Percentiles rank a stretch among this genome's conserved stretches.
These are phyloP conservation scores for Niebla homalea DNA, from an alignment of 495 filamentous ascomycete species.

Conservation along the genomic window DNA sequence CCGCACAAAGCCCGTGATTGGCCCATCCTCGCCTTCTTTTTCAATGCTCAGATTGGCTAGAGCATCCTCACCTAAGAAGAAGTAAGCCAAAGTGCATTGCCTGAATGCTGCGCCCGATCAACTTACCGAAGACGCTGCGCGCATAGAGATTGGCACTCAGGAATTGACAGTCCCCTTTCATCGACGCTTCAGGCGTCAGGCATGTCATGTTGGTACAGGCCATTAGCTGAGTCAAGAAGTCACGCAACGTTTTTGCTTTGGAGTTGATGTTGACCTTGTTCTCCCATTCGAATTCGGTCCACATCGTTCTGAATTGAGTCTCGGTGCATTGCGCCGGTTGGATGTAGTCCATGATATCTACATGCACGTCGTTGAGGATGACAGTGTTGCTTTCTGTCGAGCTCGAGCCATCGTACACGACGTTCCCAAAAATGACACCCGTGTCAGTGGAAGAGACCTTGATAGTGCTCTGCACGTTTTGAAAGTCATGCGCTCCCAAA, in stretches of 20 bases:
- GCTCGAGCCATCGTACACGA: constrained; percentile 92
- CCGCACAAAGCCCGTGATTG: constrained; percentile 95
- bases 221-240: constrained; percentile 92
- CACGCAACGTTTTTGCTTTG: constrained; percentile 82
- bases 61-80: constrained; percentile 79
- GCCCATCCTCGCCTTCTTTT: constrained; percentile 89
- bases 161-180: constrained; percentile 97
- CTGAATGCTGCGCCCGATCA: not conserved
- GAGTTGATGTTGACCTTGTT: constrained; percentile 99
- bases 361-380: constrained; percentile 96
- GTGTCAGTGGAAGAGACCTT: constrained; percentile 98
- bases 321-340: constrained; percentile 93
- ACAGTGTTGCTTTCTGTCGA: constrained; percentile 95
- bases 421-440: constrained; percentile 97
- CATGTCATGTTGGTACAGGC: constrained; percentile 98
- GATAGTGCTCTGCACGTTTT: constrained; percentile 97
- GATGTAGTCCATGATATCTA: constrained; percentile 99
- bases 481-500: constrained; percentile 86
- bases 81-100: constrained; percentile 5
- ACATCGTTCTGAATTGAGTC: constrained; percentile 98
- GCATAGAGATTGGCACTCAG: constrained; percentile 95
- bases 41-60: constrained; percentile 96
- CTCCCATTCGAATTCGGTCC: constrained; percentile 99
- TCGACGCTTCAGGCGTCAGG: constrained; percentile 85
- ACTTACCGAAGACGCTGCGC: constrained; percentile 94